These are phyloP conservation scores for Tuber melanosporum DNA, from an alignment of 495 filamentous ascomycete genomes.

Conservation along the genomic window DNA sequence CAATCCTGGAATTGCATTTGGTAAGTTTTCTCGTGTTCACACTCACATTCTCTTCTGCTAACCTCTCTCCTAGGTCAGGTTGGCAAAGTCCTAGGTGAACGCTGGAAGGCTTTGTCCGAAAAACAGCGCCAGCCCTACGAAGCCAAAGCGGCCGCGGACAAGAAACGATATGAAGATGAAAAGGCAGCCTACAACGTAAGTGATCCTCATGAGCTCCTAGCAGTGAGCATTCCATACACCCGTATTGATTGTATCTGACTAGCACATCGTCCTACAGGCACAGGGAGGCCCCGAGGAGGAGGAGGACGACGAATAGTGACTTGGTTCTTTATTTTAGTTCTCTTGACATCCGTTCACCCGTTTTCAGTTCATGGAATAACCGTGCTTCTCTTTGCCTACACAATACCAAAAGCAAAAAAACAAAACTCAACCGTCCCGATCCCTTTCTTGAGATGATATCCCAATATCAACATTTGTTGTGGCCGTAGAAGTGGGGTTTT, in stretches of 20 bases:
- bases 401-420: neutral
- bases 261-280: slow-evolving; percentile 22
- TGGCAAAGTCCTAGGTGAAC: slow-evolving; percentile 92
- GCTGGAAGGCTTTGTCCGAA: slow-evolving; percentile 91
- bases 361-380: slow-evolving; percentile 16
- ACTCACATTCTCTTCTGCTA: neutral
- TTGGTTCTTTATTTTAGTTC: slow-evolving; percentile 37
- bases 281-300: slow-evolving; percentile 52
- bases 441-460: slow-evolving; percentile 26
- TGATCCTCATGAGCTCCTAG: slow-evolving; percentile 30
- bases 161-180: slow-evolving; percentile 98
- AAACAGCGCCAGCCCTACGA: slow-evolving; percentile 89
- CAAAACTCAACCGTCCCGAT: neutral
- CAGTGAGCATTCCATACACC: neutral
- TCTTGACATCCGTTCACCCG: slow-evolving; percentile 35
- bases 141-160: slow-evolving; percentile 88
- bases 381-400: slow-evolving; percentile 15
- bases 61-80: slow-evolving; percentile 64
- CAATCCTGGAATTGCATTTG: slow-evolving; percentile 96
- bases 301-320: slow-evolving; percentile 50
- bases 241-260: slow-evolving; percentile 21
- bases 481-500: slow-evolving; percentile 23
- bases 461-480: slow-evolving; percentile 35
- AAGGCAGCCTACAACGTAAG: slow-evolving; percentile 86
- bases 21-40: slow-evolving; percentile 49